Evolutionary conservation across 805 yeast genomes (phyloP).

Genomic region (Hemisphaericaspora nanyangensis): DNA sequence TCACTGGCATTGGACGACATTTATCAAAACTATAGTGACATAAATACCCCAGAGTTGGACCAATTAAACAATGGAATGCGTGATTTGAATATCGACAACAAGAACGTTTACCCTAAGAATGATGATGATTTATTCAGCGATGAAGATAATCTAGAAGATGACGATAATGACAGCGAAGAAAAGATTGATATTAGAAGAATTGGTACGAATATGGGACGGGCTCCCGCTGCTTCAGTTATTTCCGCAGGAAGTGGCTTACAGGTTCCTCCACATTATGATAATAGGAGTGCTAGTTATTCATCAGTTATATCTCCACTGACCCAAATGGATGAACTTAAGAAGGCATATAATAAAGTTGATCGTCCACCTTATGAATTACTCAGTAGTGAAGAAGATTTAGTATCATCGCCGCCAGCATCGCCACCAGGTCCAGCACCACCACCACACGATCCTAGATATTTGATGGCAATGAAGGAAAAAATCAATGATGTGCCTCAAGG

Average conservation of each 20-base stretch:
- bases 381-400: slow-evolving; percentile 3
- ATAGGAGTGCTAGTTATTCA: slow-evolving; percentile 31
- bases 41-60: slow-evolving; percentile 36
- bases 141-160: slow-evolving; percentile 22
- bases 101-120: slow-evolving; percentile 31
- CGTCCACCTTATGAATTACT: slow-evolving; percentile 2
- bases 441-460: slow-evolving; percentile 11
- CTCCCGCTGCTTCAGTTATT: slow-evolving; percentile 3
- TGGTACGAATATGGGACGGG: slow-evolving; percentile 10
- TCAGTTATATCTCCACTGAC: slow-evolving; percentile 42
- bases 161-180: slow-evolving; percentile 17
- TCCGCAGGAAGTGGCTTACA: slow-evolving; percentile 13
- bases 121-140: slow-evolving; percentile 37
- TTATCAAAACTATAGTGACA: slow-evolving; percentile 38
- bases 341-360: slow-evolving; percentile 27
- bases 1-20: slow-evolving; percentile 41
- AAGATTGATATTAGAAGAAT: slow-evolving; percentile 19
- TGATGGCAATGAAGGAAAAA: background rate
- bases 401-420: slow-evolving; percentile 9
- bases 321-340: slow-evolving; percentile 39
- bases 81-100: slow-evolving; percentile 26
- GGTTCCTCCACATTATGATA: slow-evolving; percentile 20
- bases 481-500: slow-evolving; percentile 16
- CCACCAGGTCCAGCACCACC: slow-evolving; percentile 27
- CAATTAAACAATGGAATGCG: slow-evolving; percentile 34